These are phyloP conservation scores for Incumbomyces delicatus DNA, from an alignment of 2,329 filamentous ascomycete genomes.

Conservation along the genomic window DNA sequence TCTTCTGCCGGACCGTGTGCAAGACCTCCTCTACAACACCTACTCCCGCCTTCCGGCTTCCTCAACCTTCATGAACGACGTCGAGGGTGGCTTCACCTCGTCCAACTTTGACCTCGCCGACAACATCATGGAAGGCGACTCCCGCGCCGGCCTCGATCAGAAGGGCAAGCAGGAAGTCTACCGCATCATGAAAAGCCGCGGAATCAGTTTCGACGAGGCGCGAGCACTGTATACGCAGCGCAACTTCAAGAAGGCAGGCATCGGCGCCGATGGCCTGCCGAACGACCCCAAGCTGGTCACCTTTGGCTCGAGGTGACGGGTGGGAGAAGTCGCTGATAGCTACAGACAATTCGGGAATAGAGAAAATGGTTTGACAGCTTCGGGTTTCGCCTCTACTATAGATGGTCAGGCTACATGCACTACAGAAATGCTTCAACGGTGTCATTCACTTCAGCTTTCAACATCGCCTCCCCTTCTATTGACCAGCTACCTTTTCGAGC, in stretches of 20 bases:
- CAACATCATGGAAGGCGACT: conserved; percentile 73
- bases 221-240: conserved; percentile 76
- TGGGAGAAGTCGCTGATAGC: no score
- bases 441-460: no score
- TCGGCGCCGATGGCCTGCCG: conserved; percentile 77
- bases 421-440: no score
- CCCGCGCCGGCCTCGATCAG: conserved; percentile 70
- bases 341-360: no score
- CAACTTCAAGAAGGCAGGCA: conserved; percentile 75
- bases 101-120: conserved; percentile 70
- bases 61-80: conserved; percentile 64
- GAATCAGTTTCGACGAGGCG: conserved; percentile 83
- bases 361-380: no score
- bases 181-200: conserved; percentile 77
- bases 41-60: conserved; percentile 64
- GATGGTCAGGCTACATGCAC: no score
- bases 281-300: conserved; percentile 92
- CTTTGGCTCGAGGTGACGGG: conserved; percentile 52
- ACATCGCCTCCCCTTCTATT: no score
- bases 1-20: conserved; percentile 42
- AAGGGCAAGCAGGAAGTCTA: conserved; percentile 71
- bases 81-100: conserved; percentile 77
- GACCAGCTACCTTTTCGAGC: no score
- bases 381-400: no score
- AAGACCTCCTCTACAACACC: conserved; percentile 38